Evolutionary conservation across 1,139 yeast species (phyloP).

Genomic region (Geotrichum histeridarum): DNA sequence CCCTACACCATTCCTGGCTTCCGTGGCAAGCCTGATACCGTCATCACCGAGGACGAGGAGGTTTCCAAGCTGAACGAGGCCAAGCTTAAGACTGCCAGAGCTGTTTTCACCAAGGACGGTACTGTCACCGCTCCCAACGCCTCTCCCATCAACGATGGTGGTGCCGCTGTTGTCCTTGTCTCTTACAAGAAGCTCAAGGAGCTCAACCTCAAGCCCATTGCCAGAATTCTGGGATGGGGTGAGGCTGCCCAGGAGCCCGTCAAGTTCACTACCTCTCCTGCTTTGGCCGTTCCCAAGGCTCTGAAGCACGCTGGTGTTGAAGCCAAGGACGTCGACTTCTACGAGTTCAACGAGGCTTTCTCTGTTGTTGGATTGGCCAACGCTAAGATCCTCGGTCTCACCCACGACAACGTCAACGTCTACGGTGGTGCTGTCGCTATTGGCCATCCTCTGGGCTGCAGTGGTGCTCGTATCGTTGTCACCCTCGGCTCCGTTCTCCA

Average conservation of each 20-base stretch:
- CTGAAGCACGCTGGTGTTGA: conserved; percentile 74
- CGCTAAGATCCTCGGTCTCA: conserved; percentile 63
- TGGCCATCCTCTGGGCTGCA: conserved; percentile 96
- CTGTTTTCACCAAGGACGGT: conserved; percentile 82
- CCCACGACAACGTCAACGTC: conserved; percentile 70
- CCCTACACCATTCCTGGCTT: conserved; percentile 84
- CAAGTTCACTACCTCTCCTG: conserved; percentile 92
- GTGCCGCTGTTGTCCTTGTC: conserved; percentile 85
- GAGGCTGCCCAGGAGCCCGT: conserved; percentile 94
- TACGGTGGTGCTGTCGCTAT: conserved; percentile 98
- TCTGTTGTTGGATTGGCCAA: conserved; percentile 93
- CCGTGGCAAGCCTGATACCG: conserved; percentile 87
- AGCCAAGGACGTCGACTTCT: conserved; percentile 62
- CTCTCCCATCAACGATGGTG: conserved; percentile 94
- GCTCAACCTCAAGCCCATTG: conserved; percentile 80
- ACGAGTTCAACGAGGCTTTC: conserved; percentile 95
- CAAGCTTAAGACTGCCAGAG: conserved; percentile 73
- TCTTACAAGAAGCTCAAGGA: conserved; percentile 78
- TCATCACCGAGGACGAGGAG: conserved; percentile 67
- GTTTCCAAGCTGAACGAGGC: conserved; percentile 73
- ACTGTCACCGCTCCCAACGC: conserved; percentile 97
- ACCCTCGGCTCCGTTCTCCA: conserved; percentile 71
- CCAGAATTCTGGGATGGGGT: conserved; percentile 89
- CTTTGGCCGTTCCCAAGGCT: conserved; percentile 92
- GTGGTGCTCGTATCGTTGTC: conserved; percentile 91